Conservation (phyloP, 805 yeast genomes). For the Nakazawaea ishiwadae region DNA sequence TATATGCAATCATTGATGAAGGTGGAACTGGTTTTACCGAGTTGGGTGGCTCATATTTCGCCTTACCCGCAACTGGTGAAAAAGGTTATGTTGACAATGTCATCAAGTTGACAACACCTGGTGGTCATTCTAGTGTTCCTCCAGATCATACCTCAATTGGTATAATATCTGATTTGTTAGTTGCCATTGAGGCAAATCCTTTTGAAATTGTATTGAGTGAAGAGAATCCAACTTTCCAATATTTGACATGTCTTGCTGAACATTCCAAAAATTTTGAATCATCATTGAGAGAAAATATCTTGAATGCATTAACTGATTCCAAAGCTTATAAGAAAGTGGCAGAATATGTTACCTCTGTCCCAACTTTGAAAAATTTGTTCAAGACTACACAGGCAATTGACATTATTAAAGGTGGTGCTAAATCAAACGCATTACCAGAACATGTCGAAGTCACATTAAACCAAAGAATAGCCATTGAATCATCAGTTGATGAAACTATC, state of each 20-base stretch:
- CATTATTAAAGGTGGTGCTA: conserved; percentile 58
- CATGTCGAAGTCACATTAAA: conserved; percentile 42
- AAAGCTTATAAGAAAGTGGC: conserved; percentile 26
- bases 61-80: conserved; percentile 53
- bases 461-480: conserved; percentile 53
- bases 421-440: conserved; percentile 68
- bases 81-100: conserved; percentile 41
- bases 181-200: conserved; percentile 47
- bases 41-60: conserved; percentile 41
- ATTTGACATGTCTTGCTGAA: conserved; percentile 53
- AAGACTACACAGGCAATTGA: conserved; percentile 59
- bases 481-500: conserved; percentile 38
- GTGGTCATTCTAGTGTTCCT: conserved; percentile 74
- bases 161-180: conserved; percentile 49
- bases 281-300: conserved; percentile 20
- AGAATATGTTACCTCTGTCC: conserved; percentile 17
- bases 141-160: conserved; percentile 74
- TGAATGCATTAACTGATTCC: conserved; percentile 28
- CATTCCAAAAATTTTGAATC: conserved; percentile 28
- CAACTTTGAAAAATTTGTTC: conserved; percentile 30
- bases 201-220: conserved; percentile 36
- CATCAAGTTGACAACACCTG: conserved; percentile 51
- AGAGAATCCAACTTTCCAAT: conserved; percentile 50
- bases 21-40: conserved; percentile 38
- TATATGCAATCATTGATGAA: conserved; percentile 61